Percentiles rank a stretch among this genome's conserved stretches.
Conservation (phyloP, 345 rosid species). For the Boechera stricta region DNA sequence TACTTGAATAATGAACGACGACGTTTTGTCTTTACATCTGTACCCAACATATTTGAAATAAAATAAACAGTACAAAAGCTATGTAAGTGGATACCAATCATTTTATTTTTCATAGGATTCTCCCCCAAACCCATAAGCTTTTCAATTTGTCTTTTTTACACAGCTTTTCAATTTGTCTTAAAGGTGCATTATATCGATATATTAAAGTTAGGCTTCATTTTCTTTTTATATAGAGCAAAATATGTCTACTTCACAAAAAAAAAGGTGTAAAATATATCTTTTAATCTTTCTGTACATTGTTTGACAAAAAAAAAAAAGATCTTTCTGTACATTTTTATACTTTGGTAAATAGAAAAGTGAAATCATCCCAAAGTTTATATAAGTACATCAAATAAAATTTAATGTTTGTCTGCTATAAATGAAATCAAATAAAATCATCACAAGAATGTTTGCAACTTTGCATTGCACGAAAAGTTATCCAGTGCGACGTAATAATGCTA, state of each 20-base stretch:
- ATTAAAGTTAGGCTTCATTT: constrained; percentile 7
- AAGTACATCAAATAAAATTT: neutral
- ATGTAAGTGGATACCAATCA: constrained; percentile 19
- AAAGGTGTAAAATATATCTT: neutral
- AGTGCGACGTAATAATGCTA: neutral
- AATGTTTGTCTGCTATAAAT: neutral
- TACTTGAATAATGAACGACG: neutral
- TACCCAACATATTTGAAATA: constrained; percentile 23
- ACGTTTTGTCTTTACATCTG: constrained; percentile 27
- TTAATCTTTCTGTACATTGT: neutral
- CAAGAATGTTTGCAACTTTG: neutral
- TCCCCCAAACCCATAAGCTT: constrained; percentile 19
- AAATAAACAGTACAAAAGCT: constrained; percentile 3
- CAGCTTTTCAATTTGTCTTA: constrained; percentile 30
- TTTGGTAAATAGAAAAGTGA: neutral
- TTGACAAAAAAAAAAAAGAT: too few relatives aligned
- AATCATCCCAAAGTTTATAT: neutral
- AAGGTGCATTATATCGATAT: constrained; percentile 24
- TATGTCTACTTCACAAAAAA: neutral
- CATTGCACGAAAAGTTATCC: constrained; percentile 2
- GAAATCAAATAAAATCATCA: neutral
- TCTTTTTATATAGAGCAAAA: neutral
- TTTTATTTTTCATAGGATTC: constrained; percentile 39
- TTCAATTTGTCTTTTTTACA: constrained; percentile 28
- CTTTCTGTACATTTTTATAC: neutral